phyloP scores from a whole-genome alignment of 306 rosid genomes.

The Castanospermum australe region DNA sequence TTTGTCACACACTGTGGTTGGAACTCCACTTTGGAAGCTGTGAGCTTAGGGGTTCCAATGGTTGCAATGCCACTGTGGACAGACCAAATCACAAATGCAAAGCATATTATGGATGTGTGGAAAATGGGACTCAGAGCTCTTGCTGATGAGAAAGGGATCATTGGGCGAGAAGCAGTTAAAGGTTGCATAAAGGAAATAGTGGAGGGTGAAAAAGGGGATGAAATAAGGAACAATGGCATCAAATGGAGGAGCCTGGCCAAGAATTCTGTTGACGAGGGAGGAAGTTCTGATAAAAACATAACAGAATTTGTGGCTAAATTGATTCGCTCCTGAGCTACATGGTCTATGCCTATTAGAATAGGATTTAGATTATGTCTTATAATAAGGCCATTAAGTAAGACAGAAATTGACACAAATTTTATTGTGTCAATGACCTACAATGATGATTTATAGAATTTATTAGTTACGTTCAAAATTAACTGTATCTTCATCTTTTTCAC shows the following conservation, averaged over 20 bases:
- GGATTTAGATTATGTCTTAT: too few species aligned
- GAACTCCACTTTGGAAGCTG: constrained; percentile 29
- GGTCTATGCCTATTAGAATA: neutral
- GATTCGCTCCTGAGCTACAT: neutral
- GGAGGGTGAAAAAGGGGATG: constrained; percentile 17
- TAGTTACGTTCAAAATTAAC: too few species aligned
- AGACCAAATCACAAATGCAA: constrained; percentile 24
- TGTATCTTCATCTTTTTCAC: too few species aligned
- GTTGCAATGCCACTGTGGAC: constrained; percentile 32
- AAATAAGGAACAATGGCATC: constrained; percentile 1
- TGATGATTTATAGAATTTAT: too few species aligned
- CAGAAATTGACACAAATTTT: too few species aligned
- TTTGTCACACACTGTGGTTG: constrained; percentile 33
- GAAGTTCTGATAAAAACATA: constrained; percentile 23
- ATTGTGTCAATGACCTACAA: too few species aligned
- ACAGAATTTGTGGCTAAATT: constrained; percentile 23
- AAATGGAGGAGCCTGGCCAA: constrained; percentile 30
- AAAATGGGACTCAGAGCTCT: constrained; percentile 13
- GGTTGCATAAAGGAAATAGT: constrained; percentile 20
- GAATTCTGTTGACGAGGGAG: constrained; percentile 22
- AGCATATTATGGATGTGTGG: constrained; percentile 18
- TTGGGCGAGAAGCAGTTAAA: neutral
- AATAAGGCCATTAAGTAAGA: too few species aligned
- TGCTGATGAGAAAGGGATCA: constrained; percentile 22
- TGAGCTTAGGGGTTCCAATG: constrained; percentile 29